These are phyloP conservation scores for Vitis hybrid DNA, from an alignment of 177 flowering plant genomes.

Conservation along the genomic window DNA sequence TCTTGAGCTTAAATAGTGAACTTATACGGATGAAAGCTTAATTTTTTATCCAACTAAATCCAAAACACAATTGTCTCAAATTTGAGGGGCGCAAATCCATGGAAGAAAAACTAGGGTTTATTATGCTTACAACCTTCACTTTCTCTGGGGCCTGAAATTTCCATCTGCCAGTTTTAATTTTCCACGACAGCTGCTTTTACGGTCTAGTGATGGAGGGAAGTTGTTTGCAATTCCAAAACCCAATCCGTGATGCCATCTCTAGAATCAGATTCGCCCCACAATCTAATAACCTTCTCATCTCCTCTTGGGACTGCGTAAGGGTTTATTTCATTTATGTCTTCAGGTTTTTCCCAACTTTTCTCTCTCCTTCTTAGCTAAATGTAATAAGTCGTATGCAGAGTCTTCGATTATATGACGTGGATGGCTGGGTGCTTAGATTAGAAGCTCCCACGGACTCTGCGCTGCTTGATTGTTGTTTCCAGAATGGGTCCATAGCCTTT, in stretches of 20 bases:
- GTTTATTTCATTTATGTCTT: background rate
- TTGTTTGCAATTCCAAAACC: slow-evolving; percentile 44
- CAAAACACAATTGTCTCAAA: too few relatives aligned
- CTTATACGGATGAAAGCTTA: too few relatives aligned
- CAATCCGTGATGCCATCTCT: slow-evolving; percentile 62
- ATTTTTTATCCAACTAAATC: too few relatives aligned
- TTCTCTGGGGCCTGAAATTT: background rate
- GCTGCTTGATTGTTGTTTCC: slow-evolving; percentile 84
- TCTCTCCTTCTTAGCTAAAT: background rate
- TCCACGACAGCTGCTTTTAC: background rate
- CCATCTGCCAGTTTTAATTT: background rate
- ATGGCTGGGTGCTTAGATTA: slow-evolving; percentile 39
- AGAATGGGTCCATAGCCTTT: slow-evolving; percentile 51
- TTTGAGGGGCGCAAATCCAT: too few relatives aligned
- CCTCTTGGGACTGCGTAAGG: slow-evolving; percentile 87
- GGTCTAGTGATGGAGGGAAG: slow-evolving; percentile 38
- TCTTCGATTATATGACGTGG: slow-evolving; percentile 73
- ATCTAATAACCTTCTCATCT: slow-evolving; percentile 74
- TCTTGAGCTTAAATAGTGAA: too few relatives aligned
- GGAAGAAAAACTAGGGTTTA: too few relatives aligned
- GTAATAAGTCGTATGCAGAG: slow-evolving; percentile 29
- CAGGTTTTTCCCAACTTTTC: background rate
- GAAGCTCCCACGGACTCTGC: slow-evolving; percentile 50
- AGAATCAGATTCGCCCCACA: slow-evolving; percentile 66
- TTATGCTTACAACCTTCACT: background rate